Evolutionary conservation across 176 grass and related monocot genomes (phyloP).

Genomic region (Lolium perenne): DNA sequence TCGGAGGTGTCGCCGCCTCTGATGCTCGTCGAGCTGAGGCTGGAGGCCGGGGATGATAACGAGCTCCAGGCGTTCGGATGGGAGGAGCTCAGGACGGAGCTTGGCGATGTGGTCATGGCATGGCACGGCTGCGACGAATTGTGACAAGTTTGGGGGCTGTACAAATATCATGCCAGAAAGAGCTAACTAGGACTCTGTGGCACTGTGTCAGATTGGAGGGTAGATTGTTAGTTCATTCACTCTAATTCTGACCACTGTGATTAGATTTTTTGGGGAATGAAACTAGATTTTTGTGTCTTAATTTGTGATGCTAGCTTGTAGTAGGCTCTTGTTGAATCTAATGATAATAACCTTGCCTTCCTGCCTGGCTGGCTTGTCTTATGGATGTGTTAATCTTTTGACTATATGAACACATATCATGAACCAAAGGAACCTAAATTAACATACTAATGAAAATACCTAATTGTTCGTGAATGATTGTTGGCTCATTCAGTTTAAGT

Average conservation of each 20-base stretch:
- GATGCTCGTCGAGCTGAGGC: slow-evolving; percentile 71
- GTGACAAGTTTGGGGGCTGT: not conserved
- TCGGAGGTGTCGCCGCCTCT: slow-evolving; percentile 65
- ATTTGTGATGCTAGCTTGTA: not conserved
- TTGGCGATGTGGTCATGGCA: slow-evolving; percentile 68
- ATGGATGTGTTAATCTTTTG: not conserved
- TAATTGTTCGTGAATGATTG: not conserved
- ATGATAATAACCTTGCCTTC: not conserved
- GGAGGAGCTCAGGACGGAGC: slow-evolving; percentile 72
- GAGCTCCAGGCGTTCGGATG: slow-evolving; percentile 59
- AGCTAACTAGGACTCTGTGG: slow-evolving; percentile 22
- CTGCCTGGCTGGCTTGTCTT: not conserved
- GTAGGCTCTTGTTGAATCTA: not conserved
- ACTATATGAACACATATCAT: not conserved
- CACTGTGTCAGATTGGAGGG: not conserved
- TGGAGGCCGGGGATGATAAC: slow-evolving; percentile 49
- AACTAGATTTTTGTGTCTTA: not conserved
- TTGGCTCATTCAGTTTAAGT: slow-evolving; percentile 30
- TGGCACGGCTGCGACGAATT: slow-evolving; percentile 67
- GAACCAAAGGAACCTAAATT: not conserved
- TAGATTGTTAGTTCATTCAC: slow-evolving; percentile 47
- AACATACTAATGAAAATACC: not conserved
- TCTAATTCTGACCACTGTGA: slow-evolving; percentile 26
- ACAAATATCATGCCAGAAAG: not conserved
- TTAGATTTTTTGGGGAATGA: not conserved